Conservation (phyloP, 2,329 filamentous ascomycete species). For the Apiospora malaysiana region DNA sequence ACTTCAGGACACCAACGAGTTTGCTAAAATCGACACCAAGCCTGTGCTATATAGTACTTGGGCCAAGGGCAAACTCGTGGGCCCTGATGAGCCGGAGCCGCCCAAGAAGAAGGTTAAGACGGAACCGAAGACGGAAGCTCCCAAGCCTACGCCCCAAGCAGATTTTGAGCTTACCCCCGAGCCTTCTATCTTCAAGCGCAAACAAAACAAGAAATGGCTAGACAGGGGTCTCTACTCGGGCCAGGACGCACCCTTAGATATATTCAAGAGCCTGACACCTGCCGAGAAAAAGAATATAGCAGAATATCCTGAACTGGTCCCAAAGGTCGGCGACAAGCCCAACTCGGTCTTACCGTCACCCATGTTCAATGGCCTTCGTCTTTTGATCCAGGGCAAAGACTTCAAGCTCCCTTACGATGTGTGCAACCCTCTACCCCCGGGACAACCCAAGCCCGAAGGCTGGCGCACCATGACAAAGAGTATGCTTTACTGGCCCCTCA, state of each 20-base stretch:
- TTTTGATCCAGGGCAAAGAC: constrained; percentile 74
- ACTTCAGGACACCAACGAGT: constrained; percentile 69
- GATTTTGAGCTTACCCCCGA: constrained; percentile 36
- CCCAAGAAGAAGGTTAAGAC: constrained; percentile 44
- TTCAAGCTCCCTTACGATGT: constrained; percentile 91
- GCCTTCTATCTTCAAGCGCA: constrained; percentile 44
- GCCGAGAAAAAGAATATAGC: constrained; percentile 59
- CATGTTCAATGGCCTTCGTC: constrained; percentile 76
- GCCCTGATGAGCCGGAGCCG: constrained; percentile 46
- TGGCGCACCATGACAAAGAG: constrained; percentile 93
- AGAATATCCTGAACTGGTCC: constrained; percentile 52
- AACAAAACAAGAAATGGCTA: constrained; percentile 75
- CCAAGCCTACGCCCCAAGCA: constrained; percentile 41
- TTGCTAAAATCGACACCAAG: constrained; percentile 61
- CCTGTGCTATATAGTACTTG: constrained; percentile 65
- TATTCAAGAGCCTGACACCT: constrained; percentile 53
- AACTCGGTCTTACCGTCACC: constrained; percentile 73
- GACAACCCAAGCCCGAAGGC: constrained; percentile 89
- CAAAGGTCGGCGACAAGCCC: constrained; percentile 47
- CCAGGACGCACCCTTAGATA: constrained; percentile 64
- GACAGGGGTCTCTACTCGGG: constrained; percentile 86
- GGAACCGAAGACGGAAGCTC: constrained; percentile 32
- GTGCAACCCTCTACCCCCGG: constrained; percentile 84
- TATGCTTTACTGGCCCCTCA: constrained; percentile 50
- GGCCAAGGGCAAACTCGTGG: constrained; percentile 69